Base-by-base conservation (phyloP, 177 flowering plant species). In the Vitis hybrid region DNA sequence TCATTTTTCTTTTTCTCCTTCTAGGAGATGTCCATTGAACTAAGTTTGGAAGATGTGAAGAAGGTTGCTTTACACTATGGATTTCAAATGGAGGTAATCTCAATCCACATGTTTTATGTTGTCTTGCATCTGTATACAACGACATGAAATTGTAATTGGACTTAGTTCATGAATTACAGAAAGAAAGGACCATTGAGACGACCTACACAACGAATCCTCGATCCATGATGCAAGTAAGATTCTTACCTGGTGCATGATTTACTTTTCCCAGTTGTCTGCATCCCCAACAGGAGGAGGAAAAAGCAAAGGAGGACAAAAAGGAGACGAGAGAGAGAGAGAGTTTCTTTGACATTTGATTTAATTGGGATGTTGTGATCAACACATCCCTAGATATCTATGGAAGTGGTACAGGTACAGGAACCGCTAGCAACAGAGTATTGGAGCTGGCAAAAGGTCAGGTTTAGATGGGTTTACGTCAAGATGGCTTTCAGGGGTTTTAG, bases 21-120 rank as follows among this genome's bases (percentile, higher is more conserved):
- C 1, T 19, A 91, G 98, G 97, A 96, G 67, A 92, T 96, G 97
- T 93, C 99, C 59, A 81, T 96, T 72, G 99, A 96, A 79, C 81
- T 90, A 29, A 93, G 99, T 80, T 81, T 96, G 86, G 99, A 92
- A 83, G 98, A 96, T 83, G 97, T 96, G 56, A 96, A 92, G 77
- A 88, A 70, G 77, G 87, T 89, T 75, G 94, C 93, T 62, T 71
- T 82, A 48, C 81, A 85, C 58, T 85, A 83, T 79, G 97, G 98
- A 68, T 88, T 96, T 77, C 69, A 81, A 59, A 59, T 89, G 70
- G 93, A 91, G 97, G 99, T 93, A 89, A 74, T 51, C 49, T 19
- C 6, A 3, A 22, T 10, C 11, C 9, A 13, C 8, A 14, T 49
- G 13, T 60, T 61, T 64, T 58, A 31, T 49, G 14, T n/a, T 39